These are phyloP conservation scores for Lichtheimia ornata DNA, from an alignment of 371 early-diverging fungal species.

Conservation along the genomic window DNA sequence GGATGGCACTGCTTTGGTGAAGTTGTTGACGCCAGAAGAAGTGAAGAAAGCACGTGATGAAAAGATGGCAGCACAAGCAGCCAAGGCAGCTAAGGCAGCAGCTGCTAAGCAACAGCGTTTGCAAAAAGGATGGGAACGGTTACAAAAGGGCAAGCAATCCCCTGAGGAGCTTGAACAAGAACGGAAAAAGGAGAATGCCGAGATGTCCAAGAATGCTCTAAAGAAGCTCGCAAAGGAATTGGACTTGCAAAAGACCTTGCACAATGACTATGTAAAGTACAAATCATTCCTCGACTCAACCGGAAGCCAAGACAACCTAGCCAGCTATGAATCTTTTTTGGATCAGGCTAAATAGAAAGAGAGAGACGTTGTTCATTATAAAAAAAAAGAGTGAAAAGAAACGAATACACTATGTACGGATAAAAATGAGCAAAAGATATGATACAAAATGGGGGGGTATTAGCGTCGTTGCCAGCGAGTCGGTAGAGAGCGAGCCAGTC, in stretches of 20 bases:
- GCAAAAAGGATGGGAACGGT: slow-evolving; percentile 45
- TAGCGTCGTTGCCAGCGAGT: slow-evolving; percentile 4
- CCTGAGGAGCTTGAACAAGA: slow-evolving; percentile 81
- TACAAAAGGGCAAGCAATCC: slow-evolving; percentile 76
- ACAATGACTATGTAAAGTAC: slow-evolving; percentile 75
- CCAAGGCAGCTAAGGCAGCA: slow-evolving; percentile 62
- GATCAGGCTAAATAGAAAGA: slow-evolving; percentile 6
- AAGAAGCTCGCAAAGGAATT: slow-evolving; percentile 91
- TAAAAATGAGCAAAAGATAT: neutral
- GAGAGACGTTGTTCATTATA: neutral
- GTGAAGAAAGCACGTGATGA: slow-evolving; percentile 65
- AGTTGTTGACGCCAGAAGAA: slow-evolving; percentile 81
- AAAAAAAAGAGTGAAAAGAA: neutral
- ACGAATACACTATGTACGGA: neutral
- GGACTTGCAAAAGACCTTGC: slow-evolving; percentile 83
- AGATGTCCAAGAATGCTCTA: slow-evolving; percentile 67
- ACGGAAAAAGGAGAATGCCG: slow-evolving; percentile 63
- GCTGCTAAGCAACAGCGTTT: slow-evolving; percentile 67
- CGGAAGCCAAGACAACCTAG: slow-evolving; percentile 8
- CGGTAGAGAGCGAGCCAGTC: slow-evolving; percentile 8
- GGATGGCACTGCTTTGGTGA: slow-evolving; percentile 90
- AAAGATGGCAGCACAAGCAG: slow-evolving; percentile 63
- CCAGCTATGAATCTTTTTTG: slow-evolving; percentile 8
- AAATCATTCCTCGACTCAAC: slow-evolving; percentile 1
- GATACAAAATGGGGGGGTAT: neutral